A percentile compares a stretch with the other conserved stretches of the same genome.
These are phyloP conservation scores for Saccharomycopsis guyanensis DNA, from an alignment of 805 yeast genomes.

Conservation along the genomic window DNA sequence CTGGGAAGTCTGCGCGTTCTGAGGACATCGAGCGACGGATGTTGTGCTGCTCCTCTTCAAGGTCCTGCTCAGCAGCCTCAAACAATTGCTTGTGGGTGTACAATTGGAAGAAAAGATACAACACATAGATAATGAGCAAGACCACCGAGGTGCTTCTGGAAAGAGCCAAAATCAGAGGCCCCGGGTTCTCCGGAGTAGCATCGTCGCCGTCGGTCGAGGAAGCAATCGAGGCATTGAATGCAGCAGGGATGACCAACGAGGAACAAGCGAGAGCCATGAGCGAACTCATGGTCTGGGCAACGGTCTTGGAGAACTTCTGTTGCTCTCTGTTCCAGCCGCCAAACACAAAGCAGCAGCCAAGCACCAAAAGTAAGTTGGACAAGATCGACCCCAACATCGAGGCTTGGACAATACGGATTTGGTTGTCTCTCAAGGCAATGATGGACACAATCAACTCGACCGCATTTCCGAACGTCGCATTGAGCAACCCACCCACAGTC, in stretches of 20 bases:
- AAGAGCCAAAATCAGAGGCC: conserved; percentile 52
- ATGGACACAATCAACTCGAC: conserved; percentile 93
- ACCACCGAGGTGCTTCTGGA: conserved; percentile 84
- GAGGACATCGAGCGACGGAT: conserved; percentile 2
- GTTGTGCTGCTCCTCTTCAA: conserved; percentile 29
- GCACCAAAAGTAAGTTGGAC: conserved; percentile 78
- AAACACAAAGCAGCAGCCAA: conserved; percentile 91
- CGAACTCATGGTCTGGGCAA: conserved; percentile 96
- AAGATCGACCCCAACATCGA: conserved; percentile 93
- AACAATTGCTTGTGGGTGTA: conserved; percentile 76
- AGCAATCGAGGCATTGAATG: conserved; percentile 82
- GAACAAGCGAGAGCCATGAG: conserved; percentile 86
- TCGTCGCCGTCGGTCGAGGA: conserved; percentile 31
- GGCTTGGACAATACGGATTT: conserved; percentile 91
- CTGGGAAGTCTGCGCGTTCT: conserved; percentile 28
- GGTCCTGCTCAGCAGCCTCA: conserved; percentile 42
- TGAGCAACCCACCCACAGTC: conserved; percentile 86
- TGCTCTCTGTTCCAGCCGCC: conserved; percentile 81
- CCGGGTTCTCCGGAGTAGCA: conserved; percentile 31
- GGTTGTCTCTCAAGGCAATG: conserved; percentile 79
- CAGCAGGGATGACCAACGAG: conserved; percentile 89
- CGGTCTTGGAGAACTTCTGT: conserved; percentile 90
- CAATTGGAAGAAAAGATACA: conserved; percentile 82
- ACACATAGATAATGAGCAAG: conserved; percentile 64
- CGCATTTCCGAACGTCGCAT: conserved; percentile 97